Evolutionary conservation across 306 rosid genomes (phyloP), one percentile per base, ranked within the genome.

Genomic region (Fragaria nilgerrensis): DNA sequence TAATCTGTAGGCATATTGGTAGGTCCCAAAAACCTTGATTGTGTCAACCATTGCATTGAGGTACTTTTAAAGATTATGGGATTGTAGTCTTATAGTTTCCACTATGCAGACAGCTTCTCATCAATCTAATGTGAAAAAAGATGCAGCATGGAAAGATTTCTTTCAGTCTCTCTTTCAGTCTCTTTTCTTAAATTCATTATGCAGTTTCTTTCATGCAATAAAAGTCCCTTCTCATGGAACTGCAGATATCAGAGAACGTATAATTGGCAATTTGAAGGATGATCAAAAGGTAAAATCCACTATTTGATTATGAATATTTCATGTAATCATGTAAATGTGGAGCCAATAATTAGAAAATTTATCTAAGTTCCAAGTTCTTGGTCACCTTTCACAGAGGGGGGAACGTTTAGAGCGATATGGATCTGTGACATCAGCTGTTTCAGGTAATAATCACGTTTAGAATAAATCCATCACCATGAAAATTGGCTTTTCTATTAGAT

Each of bases 181-280:
- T 73, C 59, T n/a, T 19, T 44, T 32, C 43, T 47, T 9, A n/a
- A 37, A 22, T 52, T 15, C 27, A 3, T 17, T 15, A 12, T 49
- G 9, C 73, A 49, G 9, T 72, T 10, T 7, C 64, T 14, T 66
- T 23, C 55, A 25, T 36, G 56, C 48, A 73, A 47, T 52, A 32
- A n/a, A 77, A 75, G 70, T 77, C 29, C 75, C 23, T 74, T 80
- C 61, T 65, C 72, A 41, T 84, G 87, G 55, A 82, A 80, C 78
- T 86, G 84, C 87, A 94, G 98, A 93, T 83, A 70, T 94, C 68
- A 87, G 97, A 89, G 98, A 89, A 72, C 88, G 88, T 68, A 92
- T 92, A 53, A 90, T 94, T 76, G 97, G 88, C 65, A 92, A 87
- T 78, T 77, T 89, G 80, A 94, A 94, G 85, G 97, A 90, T 36